Percentiles rank a stretch among this genome's conserved stretches.
Evolutionary conservation across 768 basidiomycete genomes (phyloP).

Genomic region (Trametes cinnabarina): DNA sequence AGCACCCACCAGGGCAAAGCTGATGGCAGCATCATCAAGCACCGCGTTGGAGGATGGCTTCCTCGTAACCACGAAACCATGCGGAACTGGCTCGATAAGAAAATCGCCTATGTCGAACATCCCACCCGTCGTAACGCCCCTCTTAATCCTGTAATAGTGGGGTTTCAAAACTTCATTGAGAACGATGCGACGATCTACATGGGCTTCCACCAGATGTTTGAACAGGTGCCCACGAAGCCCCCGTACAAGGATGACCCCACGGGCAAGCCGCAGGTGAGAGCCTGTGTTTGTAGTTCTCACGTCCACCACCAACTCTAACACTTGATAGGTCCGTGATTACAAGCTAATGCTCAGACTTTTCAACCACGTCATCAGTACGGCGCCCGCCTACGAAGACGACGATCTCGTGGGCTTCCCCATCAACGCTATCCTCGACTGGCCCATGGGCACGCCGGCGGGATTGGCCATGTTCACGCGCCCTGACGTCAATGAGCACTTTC

Average conservation of each 20-base stretch:
- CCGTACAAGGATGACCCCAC: conserved; percentile 15
- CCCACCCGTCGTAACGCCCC: conserved; percentile 5
- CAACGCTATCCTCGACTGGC: conserved; percentile 44
- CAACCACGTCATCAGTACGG: conserved; percentile 42
- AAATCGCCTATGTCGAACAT: conserved; percentile 10
- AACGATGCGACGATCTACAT: conserved; percentile 32
- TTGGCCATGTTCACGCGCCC: conserved; percentile 37
- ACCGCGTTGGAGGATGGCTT: conserved; percentile 14
- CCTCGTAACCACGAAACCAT: conserved; percentile 6
- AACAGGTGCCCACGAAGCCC: conserved; percentile 22
- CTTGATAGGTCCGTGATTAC: conserved; percentile 41
- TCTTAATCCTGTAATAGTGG: conserved; percentile 20
- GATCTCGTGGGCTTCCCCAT: conserved; percentile 47
- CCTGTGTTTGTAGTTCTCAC: neutral
- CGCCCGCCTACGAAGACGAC: conserved; percentile 41
- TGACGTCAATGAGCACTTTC: conserved; percentile 45
- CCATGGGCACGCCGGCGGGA: conserved; percentile 40
- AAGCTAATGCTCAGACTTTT: conserved; percentile 39
- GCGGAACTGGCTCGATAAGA: conserved; percentile 10
- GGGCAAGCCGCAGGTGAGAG: conserved; percentile 7
- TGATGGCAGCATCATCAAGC: neutral
- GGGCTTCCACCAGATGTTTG: conserved; percentile 38
- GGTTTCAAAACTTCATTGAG: conserved; percentile 27
- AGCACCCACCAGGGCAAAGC: no score
- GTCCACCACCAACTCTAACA: neutral